Percentiles rank a stretch among this genome's conserved stretches.
Conservation (phyloP, 2,329 filamentous ascomycete species). For the Claviceps paspali region DNA sequence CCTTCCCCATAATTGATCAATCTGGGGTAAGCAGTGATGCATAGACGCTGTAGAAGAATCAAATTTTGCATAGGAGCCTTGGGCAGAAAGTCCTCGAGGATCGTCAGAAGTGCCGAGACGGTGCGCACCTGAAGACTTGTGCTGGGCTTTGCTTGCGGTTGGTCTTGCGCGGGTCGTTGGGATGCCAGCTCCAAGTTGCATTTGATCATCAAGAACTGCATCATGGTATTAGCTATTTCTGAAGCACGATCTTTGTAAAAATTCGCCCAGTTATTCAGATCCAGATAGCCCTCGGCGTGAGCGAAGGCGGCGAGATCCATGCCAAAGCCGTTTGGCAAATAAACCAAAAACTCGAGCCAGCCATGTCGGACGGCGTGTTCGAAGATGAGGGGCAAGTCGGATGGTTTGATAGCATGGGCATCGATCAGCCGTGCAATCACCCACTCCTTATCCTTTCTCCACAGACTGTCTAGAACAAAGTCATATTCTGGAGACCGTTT, state of each 20-base stretch:
- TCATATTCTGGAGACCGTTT: conserved; percentile 66
- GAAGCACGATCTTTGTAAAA: conserved; percentile 50
- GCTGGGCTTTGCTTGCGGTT: conserved; percentile 41
- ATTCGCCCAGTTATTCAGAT: conserved; percentile 68
- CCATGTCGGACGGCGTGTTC: conserved; percentile 61
- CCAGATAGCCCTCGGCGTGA: conserved; percentile 64
- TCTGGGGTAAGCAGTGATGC: conserved; percentile 82
- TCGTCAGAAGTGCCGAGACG: conserved; percentile 63
- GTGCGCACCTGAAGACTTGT: conserved; percentile 74
- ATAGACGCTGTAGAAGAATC: conserved; percentile 68
- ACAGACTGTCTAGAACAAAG: conserved; percentile 81
- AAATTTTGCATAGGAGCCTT: conserved; percentile 49
- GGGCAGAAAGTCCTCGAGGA: conserved; percentile 56
- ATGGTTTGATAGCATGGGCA: conserved; percentile 62
- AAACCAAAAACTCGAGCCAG: conserved; percentile 72
- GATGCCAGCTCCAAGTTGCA: conserved; percentile 63
- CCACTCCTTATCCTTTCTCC: conserved; percentile 82
- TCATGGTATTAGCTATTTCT: conserved; percentile 55
- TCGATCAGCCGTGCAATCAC: conserved; percentile 67
- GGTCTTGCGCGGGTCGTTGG: conserved; percentile 53
- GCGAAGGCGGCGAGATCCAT: conserved; percentile 77
- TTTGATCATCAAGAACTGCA: conserved; percentile 74
- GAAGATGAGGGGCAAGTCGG: conserved; percentile 27
- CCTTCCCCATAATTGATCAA: conserved; percentile 94
- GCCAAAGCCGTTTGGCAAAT: conserved; percentile 67